phyloP scores from a whole-genome alignment of 129 eudicot species.

The Flaveria brownii region DNA sequence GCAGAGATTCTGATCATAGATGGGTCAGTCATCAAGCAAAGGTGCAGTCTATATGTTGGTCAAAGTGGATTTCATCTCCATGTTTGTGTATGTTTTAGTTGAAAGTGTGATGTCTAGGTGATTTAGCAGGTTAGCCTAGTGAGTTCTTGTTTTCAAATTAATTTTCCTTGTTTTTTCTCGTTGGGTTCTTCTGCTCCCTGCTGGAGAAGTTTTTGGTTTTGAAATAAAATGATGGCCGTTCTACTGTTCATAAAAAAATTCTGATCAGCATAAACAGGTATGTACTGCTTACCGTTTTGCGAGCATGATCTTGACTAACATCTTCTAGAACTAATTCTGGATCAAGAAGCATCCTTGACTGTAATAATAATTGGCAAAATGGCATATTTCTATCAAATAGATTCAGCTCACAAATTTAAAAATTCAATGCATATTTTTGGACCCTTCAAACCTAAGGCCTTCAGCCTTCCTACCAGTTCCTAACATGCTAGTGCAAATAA shows the following conservation, averaged over 20 bases:
- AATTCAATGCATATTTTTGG: background rate
- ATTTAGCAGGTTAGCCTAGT: no score
- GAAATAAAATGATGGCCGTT: no score
- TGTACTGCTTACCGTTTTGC: conserved; percentile 71
- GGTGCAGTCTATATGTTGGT: no score
- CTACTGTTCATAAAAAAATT: background rate
- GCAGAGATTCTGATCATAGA: background rate
- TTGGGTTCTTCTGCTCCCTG: no score
- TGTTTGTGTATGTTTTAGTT: no score
- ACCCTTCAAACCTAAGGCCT: conserved; percentile 14
- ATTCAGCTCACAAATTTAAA: background rate
- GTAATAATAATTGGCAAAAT: conserved; percentile 30
- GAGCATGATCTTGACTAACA: conserved; percentile 98
- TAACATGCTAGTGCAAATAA: conserved; percentile 8
- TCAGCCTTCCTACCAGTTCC: conserved; percentile 17
- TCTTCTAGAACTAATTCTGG: conserved; percentile 94
- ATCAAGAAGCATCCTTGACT: conserved; percentile 96
- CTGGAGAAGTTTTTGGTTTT: no score
- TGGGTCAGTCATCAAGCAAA: no score
- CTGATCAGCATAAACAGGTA: background rate
- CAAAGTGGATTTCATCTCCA: no score
- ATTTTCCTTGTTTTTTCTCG: no score
- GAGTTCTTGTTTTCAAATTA: no score
- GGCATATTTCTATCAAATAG: background rate
- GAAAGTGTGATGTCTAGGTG: no score